phyloP scores from a whole-genome alignment of 1,139 yeast genomes.

The Suhomyces anneliseae region DNA sequence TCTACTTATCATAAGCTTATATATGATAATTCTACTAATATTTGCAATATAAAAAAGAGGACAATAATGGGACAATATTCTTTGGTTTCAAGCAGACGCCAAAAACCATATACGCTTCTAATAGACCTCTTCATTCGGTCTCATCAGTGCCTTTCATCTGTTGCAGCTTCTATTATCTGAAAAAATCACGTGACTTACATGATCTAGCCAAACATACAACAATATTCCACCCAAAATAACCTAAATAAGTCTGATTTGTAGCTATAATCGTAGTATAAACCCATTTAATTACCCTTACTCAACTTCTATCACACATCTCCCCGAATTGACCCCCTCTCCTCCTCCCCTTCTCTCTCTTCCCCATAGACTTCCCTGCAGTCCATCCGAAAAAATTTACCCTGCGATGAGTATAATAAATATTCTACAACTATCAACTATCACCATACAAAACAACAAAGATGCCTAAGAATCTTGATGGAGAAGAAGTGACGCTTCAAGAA shows the following conservation, averaged over 20 bases:
- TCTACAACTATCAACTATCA: not conserved
- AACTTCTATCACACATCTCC: not conserved
- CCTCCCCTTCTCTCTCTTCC: not conserved
- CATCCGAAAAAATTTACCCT: slow-evolving; percentile 5
- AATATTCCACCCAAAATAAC: not conserved
- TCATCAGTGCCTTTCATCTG: no score
- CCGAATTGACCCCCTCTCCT: no score
- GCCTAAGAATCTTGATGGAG: slow-evolving; percentile 27
- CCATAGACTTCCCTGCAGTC: not conserved
- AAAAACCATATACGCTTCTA: no score
- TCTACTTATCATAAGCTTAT: no score
- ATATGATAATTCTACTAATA: no score
- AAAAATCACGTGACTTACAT: not conserved
- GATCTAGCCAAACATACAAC: not conserved
- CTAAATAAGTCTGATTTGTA: no score
- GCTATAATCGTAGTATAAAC: no score
- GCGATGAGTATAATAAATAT: not conserved
- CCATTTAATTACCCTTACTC: not conserved
- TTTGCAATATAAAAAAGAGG: no score
- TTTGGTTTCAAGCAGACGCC: no score
- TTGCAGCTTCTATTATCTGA: not conserved
- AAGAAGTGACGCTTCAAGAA: slow-evolving; percentile 49
- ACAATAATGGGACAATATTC: no score
- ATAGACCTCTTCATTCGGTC: no score
- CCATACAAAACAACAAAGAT: slow-evolving; percentile 10